These are phyloP conservation scores for Chaetomium olivaceum DNA, from an alignment of 2,329 filamentous ascomycete species.

Conservation along the genomic window DNA sequence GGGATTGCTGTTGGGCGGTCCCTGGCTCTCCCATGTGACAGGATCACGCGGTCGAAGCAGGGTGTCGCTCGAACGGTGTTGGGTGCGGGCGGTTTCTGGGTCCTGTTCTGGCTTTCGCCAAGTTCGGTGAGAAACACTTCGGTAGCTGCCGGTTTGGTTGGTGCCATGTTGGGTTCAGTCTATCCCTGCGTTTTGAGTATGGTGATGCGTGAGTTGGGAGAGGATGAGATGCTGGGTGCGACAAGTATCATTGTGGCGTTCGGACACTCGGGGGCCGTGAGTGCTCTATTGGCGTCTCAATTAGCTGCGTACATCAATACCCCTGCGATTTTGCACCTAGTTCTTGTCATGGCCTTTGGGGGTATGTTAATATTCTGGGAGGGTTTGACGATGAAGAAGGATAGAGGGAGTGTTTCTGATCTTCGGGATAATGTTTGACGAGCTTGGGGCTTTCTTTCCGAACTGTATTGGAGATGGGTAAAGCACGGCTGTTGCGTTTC, in stretches of 20 bases:
- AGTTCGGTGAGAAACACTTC: conserved; percentile 45
- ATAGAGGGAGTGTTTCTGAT: conserved; percentile 15
- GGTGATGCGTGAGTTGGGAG: conserved; percentile 35
- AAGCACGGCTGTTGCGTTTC: neutral
- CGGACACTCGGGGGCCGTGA: conserved; percentile 67
- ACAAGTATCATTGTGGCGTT: conserved; percentile 70
- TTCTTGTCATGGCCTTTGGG: neutral
- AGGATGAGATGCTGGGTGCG: conserved; percentile 61
- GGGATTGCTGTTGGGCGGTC: neutral
- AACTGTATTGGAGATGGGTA: neutral
- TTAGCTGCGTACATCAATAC: conserved; percentile 62
- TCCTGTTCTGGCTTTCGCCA: conserved; percentile 52
- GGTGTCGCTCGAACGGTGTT: neutral
- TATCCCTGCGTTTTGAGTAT: conserved; percentile 72
- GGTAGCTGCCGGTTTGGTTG: conserved; percentile 69
- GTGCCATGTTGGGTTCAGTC: conserved; percentile 73
- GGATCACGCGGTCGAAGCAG: neutral
- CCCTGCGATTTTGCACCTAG: conserved; percentile 56
- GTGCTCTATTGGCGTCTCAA: conserved; percentile 67
- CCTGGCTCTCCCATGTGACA: neutral
- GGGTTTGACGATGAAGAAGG: neutral
- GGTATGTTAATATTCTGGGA: conserved; percentile 64
- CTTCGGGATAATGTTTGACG: conserved; percentile 11
- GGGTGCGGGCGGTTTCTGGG: neutral
- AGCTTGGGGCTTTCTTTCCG: neutral